These are phyloP conservation scores for Epichloe gansuensis DNA, from an alignment of 2,329 filamentous ascomycete genomes.

Conservation along the genomic window DNA sequence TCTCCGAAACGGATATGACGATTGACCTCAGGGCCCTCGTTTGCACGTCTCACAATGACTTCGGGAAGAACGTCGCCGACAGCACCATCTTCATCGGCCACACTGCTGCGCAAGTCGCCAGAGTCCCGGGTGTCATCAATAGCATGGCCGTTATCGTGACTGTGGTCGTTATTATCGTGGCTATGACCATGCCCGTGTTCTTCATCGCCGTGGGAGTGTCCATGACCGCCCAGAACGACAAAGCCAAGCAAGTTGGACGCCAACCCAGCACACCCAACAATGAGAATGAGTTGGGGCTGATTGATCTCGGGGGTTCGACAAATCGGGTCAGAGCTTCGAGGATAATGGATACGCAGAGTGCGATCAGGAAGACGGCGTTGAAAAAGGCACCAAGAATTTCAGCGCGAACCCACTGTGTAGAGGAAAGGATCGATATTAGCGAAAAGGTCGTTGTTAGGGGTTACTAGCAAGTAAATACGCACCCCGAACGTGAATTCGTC, in stretches of 20 bases:
- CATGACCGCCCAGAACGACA: constrained; percentile 84
- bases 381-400: constrained; percentile 94
- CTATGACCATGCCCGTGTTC: constrained; percentile 42
- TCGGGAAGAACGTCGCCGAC: constrained; percentile 52
- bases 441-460: neutral
- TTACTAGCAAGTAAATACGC: constrained; percentile 23
- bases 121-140: constrained; percentile 41
- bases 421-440: constrained; percentile 11
- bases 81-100: constrained; percentile 46
- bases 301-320: constrained; percentile 80
- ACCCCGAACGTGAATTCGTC: constrained; percentile 94
- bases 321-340: constrained; percentile 89
- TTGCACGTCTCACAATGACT: constrained; percentile 41
- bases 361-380: constrained; percentile 95
- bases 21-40: constrained; percentile 20
- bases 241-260: constrained; percentile 83
- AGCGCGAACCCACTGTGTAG: constrained; percentile 74
- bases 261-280: constrained; percentile 78
- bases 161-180: constrained; percentile 30
- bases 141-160: constrained; percentile 23
- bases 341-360: constrained; percentile 90
- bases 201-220: constrained; percentile 61
- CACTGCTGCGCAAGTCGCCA: constrained; percentile 24
- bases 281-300: constrained; percentile 76
- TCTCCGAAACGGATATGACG: constrained; percentile 30